Conservation (phyloP, 192 early-diverging fungal genomes). For the Fimicolochytrium jonesii region DNA sequence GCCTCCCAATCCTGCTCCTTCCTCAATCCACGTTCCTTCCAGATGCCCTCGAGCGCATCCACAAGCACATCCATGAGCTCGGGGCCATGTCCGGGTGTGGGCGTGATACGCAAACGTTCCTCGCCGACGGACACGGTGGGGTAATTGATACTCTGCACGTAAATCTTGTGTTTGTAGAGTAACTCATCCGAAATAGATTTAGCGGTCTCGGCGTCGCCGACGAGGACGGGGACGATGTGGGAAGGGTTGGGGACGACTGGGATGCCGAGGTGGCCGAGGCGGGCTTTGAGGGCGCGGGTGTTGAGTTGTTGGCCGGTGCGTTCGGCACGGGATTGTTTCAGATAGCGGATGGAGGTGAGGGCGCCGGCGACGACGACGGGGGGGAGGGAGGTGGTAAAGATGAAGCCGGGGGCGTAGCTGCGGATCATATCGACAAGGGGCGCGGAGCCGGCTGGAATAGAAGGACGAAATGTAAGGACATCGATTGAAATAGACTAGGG, state of each 20-base stretch:
- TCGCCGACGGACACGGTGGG: constrained; percentile 93
- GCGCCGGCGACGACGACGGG: constrained; percentile 89
- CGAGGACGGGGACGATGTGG: constrained; percentile 97
- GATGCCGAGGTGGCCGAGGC: constrained; percentile 75
- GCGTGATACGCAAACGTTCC: constrained; percentile 96
- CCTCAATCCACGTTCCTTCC: constrained; percentile 81
- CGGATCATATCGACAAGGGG: constrained; percentile 90
- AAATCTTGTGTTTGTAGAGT: constrained; percentile 83
- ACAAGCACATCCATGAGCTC: constrained; percentile 83
- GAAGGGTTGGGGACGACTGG: constrained; percentile 98
- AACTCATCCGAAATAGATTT: constrained; percentile 93
- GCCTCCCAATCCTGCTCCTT: constrained; percentile 80
- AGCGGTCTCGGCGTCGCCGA: constrained; percentile 92
- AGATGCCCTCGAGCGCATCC: constrained; percentile 76
- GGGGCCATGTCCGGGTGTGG: constrained; percentile 87
- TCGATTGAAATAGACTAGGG: too few relatives aligned
- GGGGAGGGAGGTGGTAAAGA: constrained; percentile 98
- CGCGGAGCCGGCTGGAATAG: constrained; percentile 62
- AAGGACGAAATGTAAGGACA: too few relatives aligned
- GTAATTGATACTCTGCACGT: constrained; percentile 99
- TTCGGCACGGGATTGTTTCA: constrained; percentile 80
- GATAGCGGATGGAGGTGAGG: constrained; percentile 86
- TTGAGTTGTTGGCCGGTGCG: constrained; percentile 91
- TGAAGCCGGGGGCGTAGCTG: constrained; percentile 97
- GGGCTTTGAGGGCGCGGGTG: constrained; percentile 81